Base-by-base conservation (phyloP, 306 rosid genomes). In the Cicer judaicum region DNA sequence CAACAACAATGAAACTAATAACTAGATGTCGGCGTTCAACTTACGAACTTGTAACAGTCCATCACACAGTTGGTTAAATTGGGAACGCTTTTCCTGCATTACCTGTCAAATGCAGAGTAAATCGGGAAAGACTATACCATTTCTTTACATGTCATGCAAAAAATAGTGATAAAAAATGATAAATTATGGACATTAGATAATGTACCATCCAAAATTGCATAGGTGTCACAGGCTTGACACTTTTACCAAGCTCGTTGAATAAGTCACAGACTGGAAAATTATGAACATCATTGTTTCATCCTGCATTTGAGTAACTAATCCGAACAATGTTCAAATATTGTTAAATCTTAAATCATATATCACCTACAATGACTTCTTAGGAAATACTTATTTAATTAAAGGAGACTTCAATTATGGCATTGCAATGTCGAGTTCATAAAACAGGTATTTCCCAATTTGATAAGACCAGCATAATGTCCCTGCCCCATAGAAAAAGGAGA, bases 141-240 rank as follows among this genome's bases (percentile, higher is more conserved):
- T 41, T 76, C 75, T 19, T 55, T 19, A 46, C 7, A 69, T 47
- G 66, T 5, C 12, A 9, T 62, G 38, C 71, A 59, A 73, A 52
- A 21, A 47, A 59, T 54, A 14, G 49, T 50, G 64, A 64, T 8
- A 46, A 21, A 38, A 60, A 72, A 15, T 34, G n/a, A 68, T 21
- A 42, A 67, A 67, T 50, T 1, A 46, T 56, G 10, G 40, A 77
- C 82, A 54, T 7, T 64, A 81, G 74, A 70, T 19, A 74, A 80
- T 80, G 72, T 59, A 95, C 99, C 99, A 90, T 90, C 99, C 99
- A 95, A 82, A 95, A 95, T 70, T 92, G 99, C 99, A 90, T 92
- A 54, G 98, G 99, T 5, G 96, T 97, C 75, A 95, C 97, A 79
- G 99, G 72, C 89, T 89, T 95, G 74, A 83, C 88, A 84, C 96